Evolutionary conservation across 2,329 filamentous ascomycete genomes (phyloP), one percentile per base, ranked within the genome.

Genomic region (Cladorrhinum sp.): DNA sequence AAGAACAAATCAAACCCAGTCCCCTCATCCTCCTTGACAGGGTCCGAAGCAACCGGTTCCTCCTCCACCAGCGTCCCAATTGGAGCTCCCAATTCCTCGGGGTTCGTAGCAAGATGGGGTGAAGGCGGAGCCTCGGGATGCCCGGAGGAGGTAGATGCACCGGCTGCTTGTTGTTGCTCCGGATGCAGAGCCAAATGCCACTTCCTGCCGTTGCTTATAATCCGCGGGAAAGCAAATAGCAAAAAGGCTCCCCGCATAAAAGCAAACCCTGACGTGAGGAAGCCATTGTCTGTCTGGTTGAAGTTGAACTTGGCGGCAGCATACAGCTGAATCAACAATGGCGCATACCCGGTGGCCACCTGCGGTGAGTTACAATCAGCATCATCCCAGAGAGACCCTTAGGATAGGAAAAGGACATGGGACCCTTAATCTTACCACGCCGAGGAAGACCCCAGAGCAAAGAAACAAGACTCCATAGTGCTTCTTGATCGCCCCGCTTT

Each of bases 1-100:
- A 90, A 91, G 36, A 86, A 78, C 1, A 91, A 77, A 62, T 91
- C 88, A 67, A 91, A 91, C 0, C 75, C 78, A 50, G 80, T 83
- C 0, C 78, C 81, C 6, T 80, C 77, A 41, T 78, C 73, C 1
- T 81, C 75, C 1, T 75, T 72, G n/a, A 72, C 68, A 0, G 74
- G 65, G 0, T 60, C 56, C 7, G 72, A 61, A 0, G 69, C 66
- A 0, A 76, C 69, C 0, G 81, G 81, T 62, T 85, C 81, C 8
- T 78, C 69, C 2, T 79, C 79, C 0, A 71, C 68, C 58, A 78
- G 74, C 5, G 76, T 71, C 0, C 74, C 77, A 0, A 75, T 70
- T 0, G 77, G 73, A 0, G 74, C 74, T 45, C 79, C 78, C 10
- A 81, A 74, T 3, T 76, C 69, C 0, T 74, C 73, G 0, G 79